phyloP scores from a whole-genome alignment of 176 grass and related monocot genomes.

The Aegilops sharonensis region DNA sequence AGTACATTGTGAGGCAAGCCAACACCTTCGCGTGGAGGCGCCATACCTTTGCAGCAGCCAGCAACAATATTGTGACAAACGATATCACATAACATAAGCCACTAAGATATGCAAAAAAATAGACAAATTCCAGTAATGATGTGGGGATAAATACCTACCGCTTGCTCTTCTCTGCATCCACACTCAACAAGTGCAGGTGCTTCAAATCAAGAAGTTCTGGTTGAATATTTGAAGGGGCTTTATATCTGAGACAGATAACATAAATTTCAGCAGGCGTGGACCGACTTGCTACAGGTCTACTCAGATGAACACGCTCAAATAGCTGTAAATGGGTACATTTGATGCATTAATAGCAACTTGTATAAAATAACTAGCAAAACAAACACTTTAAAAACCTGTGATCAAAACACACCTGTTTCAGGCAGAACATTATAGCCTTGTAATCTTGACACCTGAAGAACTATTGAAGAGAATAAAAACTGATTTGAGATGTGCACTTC shows the following conservation, averaged over 20 bases:
- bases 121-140: too few relatives aligned
- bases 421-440: constrained; percentile 72
- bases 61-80: too few relatives aligned
- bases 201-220: constrained; percentile 83
- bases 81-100: too few relatives aligned
- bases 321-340: constrained; percentile 43
- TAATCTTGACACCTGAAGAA: constrained; percentile 86
- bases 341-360: constrained; percentile 21
- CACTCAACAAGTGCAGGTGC: constrained; percentile 57
- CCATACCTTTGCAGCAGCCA: too few relatives aligned
- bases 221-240: constrained; percentile 84
- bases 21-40: too few relatives aligned
- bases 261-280: constrained; percentile 86
- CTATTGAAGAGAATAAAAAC: constrained; percentile 40
- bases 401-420: constrained; percentile 66
- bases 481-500: neutral
- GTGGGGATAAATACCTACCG: too few relatives aligned
- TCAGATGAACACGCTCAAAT: constrained; percentile 77
- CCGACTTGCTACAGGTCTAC: constrained; percentile 78
- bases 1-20: too few relatives aligned
- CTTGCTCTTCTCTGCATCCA: constrained; percentile 52
- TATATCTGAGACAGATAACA: constrained; percentile 71
- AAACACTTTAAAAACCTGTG: neutral
- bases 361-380: neutral
- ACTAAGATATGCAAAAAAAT: too few relatives aligned